Base-by-base conservation (phyloP, 2,329 filamentous ascomycete genomes). In the Magnaporthiopsis rhizophila region DNA sequence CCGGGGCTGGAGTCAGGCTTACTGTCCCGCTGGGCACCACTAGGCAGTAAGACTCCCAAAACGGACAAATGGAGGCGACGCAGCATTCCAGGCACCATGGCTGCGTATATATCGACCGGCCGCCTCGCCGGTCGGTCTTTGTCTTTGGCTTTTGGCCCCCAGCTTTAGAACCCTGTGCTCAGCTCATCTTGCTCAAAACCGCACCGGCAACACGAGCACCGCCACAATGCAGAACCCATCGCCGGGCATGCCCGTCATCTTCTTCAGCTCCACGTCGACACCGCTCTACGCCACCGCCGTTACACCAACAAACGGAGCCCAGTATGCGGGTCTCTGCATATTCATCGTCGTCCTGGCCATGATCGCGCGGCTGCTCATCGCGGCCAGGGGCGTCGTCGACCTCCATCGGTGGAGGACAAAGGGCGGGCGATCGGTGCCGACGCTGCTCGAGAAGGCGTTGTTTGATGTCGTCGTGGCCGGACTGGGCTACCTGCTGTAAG, bases 311-410 rank as follows among this genome's bases (percentile, higher is more conserved):
- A 83, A 78, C 32, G 77, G 80, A 15, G 86, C 84, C 64, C 76
- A 78, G 56, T 91, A 90, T 70, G 87, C 86, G 2, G 89, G 84
- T 59, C 89, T 87, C 36, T 90, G 89, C 75, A 86, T 90, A 66
- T 91, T 91, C 72, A 81, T 91, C 64, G 83, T 91, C 71, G 65
- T 87, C 56, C 81, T 91, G 61, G 84, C 83, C 50, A 78, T 86
- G 66, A 74, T 85, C 58, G 83, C 83, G 69, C 84, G 88, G 34
- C 74, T 76, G 11, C 75, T 89, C 8, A 75, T 87, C 60, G 88
- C 87, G 3, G 79, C 81, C 65, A 87, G 86, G 69, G 86, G 71
- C 81, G 88, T 71, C 75, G 12, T 63, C 56, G 62, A 63, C 56
- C n/a, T 85, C 67, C 81, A 85, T 50, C 81, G 86, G 57, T 80